Base-by-base conservation (phyloP, 768 basidiomycete species). In the Hypholoma fasciculare region DNA sequence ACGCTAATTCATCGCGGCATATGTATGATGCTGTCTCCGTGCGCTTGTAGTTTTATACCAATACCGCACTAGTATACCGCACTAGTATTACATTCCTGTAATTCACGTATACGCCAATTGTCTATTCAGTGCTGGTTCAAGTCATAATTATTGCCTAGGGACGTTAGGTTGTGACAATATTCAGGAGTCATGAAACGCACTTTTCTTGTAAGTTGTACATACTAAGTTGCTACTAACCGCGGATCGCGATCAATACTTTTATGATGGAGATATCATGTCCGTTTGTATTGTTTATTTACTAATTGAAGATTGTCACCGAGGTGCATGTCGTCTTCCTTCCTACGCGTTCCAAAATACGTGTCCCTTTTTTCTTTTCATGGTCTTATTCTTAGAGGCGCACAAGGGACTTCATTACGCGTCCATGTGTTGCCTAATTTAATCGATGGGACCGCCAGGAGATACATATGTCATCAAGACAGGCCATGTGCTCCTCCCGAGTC, bases 271-370 rank as follows among this genome's bases (percentile, higher is more conserved):
- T 17, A 6, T 1, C 7, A 11, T 7, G 16, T 34, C 8, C 8
- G n/a, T 30, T 49, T 12, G 27, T 14, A 49, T 20, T 20, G n/a
- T 30, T 49, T 12, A 49, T 14, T 49, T 27, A 49, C 2, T 49
- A 27, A 27, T 27, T 36, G 51, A 42, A 19, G 16, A 23, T 48
- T 60, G 54, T 54, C 39, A 46, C 44, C 16, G 26, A 27, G 17
- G 30, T 50, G 63, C 56, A 65, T 65, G 63, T 62, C 55, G 54
- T 48, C 56, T 53, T 52, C 20, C 40, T 46, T 62, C 40, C 42
- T 63, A 48, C 65, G 65, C 63, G 65, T 59, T 47, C 62, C 52
- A 54, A 60, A 61, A 62, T 61, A 62, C 65, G 61, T 56, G 52
- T 37, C 37, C 7, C 39, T 37, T 43, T 13, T 42, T 14, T 52